Evolutionary conservation across 108 stramenopile genomes (phyloP), one percentile per base, ranked within the genome.

Genomic region (Stephanodiscus triporus): DNA sequence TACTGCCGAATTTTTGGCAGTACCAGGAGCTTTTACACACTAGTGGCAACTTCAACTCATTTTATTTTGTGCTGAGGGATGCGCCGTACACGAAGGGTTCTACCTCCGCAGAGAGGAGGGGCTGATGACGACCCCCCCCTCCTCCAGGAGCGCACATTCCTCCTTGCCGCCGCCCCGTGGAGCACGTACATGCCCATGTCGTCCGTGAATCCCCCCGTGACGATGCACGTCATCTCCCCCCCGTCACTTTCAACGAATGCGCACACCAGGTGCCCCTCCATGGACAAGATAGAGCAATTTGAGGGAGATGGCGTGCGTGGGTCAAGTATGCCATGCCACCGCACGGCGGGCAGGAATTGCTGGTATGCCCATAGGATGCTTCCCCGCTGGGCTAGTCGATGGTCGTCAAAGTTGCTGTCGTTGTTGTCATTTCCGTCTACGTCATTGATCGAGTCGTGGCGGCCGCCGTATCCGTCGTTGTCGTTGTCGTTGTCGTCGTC

Each of bases 21-120:
- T n/a, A n/a, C n/a, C n/a, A n/a, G n/a, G n/a, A n/a, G n/a, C n/a
- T n/a, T n/a, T n/a, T n/a, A n/a, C n/a, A n/a, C n/a, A n/a, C n/a
- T n/a, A n/a, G n/a, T n/a, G n/a, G n/a, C n/a, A n/a, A n/a, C n/a
- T n/a, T n/a, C n/a, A n/a, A n/a, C n/a, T n/a, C n/a, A n/a, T n/a
- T n/a, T n/a, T n/a, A n/a, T n/a, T n/a, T n/a, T n/a, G n/a, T n/a
- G n/a, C n/a, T 86, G 32, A 88, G 54, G 11, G 66, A 63, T n/a
- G 87, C 75, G 5, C 87, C 87, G 43, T 88, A 88, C 26, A 84
- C 76, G 58, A 83, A 83, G 0, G 32, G n/a, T n/a, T n/a, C n/a
- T n/a, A n/a, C n/a, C 32, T 37, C 19, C 36, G 38, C 63, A 32
- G 24, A 56, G 19, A 19, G 23, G 47, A 11, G 5, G 37, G n/a